phyloP scores from a whole-genome alignment of 129 eudicot genomes.

The Mikania micrantha region DNA sequence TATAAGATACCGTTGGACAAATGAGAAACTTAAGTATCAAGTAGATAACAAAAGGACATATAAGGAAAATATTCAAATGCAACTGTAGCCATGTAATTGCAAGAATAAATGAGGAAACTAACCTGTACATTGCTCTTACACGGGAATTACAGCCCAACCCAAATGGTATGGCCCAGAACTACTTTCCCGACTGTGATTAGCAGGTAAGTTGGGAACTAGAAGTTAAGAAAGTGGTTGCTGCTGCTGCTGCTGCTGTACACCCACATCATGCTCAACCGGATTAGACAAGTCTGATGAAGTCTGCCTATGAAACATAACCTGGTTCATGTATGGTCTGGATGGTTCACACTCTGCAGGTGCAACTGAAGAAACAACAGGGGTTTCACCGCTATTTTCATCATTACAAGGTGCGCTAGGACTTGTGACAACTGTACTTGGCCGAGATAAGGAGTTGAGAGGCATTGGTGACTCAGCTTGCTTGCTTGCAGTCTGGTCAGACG shows the following conservation, averaged over 20 bases:
- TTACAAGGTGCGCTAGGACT: slow-evolving; percentile 8
- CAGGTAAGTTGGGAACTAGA: not conserved
- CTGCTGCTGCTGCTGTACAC: slow-evolving; percentile 32
- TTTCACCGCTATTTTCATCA: slow-evolving; percentile 28
- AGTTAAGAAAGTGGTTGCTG: slow-evolving; percentile 14
- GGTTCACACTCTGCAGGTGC: slow-evolving; percentile 29
- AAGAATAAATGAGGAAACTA: slow-evolving; percentile 9
- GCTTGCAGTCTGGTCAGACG: slow-evolving; percentile 29
- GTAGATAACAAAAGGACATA: not conserved
- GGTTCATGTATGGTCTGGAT: slow-evolving; percentile 10
- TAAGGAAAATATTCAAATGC: not conserved
- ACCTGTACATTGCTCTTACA: slow-evolving; percentile 50
- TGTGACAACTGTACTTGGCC: slow-evolving; percentile 13
- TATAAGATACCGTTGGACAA: not conserved
- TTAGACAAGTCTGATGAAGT: slow-evolving; percentile 26
- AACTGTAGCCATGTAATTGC: not conserved
- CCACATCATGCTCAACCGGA: slow-evolving; percentile 26
- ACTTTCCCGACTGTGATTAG: not conserved
- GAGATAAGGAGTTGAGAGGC: slow-evolving; percentile 22
- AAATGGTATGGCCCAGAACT: not conserved
- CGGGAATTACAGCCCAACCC: slow-evolving; percentile 21
- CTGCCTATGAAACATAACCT: slow-evolving; percentile 33
- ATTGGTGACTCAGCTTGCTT: slow-evolving; percentile 33
- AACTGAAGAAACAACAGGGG: slow-evolving; percentile 29
- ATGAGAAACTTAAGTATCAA: not conserved